These are phyloP conservation scores for Moringa oleifera DNA, from an alignment of 345 rosid species.

Conservation along the genomic window DNA sequence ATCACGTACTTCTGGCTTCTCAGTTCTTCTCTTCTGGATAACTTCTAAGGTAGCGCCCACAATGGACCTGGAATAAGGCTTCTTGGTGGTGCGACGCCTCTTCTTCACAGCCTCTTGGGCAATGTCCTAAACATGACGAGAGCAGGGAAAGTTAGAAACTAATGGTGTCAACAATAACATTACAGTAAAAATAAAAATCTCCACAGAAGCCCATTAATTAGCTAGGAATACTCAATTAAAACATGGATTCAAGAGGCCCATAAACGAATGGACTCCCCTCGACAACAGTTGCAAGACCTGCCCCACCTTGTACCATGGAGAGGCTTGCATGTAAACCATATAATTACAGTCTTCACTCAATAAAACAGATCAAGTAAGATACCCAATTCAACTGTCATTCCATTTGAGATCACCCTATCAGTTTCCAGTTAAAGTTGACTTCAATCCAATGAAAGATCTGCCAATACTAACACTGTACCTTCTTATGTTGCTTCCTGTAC, in stretches of 20 bases:
- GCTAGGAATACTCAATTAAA: too few species aligned
- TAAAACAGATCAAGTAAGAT: not conserved
- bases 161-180: not conserved
- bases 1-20: constrained; percentile 81
- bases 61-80: constrained; percentile 72
- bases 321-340: not conserved
- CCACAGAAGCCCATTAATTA: too few species aligned
- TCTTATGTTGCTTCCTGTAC: constrained; percentile 79
- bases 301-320: not conserved
- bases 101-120: constrained; percentile 67
- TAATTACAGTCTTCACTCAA: not conserved
- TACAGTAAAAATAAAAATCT: too few species aligned
- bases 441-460: not conserved
- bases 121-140: constrained; percentile 36
- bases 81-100: constrained; percentile 58
- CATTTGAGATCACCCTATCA: not conserved
- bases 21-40: constrained; percentile 64
- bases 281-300: not conserved
- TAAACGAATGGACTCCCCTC: not conserved
- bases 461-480: constrained; percentile 30
- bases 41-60: constrained; percentile 72
- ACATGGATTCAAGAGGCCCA: not conserved
- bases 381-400: not conserved
- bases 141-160: too few species aligned
- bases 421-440: too few species aligned